Conservation (phyloP, 495 filamentous ascomycete species). For the Alectoria sarmentosa region DNA sequence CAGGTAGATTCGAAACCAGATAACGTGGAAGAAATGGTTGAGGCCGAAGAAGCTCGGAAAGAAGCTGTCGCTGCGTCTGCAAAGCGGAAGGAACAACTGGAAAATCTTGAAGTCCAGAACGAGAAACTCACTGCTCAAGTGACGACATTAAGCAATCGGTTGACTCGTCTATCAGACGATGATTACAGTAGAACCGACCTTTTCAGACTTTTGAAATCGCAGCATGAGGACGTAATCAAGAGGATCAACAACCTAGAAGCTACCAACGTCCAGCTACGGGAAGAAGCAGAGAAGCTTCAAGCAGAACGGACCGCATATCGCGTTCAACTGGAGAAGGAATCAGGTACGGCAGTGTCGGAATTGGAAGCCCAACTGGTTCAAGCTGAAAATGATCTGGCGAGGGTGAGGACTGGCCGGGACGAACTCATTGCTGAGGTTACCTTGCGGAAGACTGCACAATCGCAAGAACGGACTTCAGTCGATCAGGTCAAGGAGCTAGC, state of each 20-base stretch:
- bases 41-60: conserved; percentile 61
- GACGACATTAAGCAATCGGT: conserved; percentile 58
- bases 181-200: conserved; percentile 88
- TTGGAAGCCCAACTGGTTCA: conserved; percentile 72
- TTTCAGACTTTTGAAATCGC: conserved; percentile 82
- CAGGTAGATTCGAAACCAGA: conserved; percentile 44
- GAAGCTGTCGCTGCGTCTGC: conserved; percentile 65
- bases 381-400: conserved; percentile 75
- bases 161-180: conserved; percentile 64
- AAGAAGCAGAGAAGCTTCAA: conserved; percentile 77
- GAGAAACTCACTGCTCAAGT: conserved; percentile 70
- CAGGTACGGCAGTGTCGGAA: conserved; percentile 59
- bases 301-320: conserved; percentile 79
- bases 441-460: conserved; percentile 71
- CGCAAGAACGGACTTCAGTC: conserved; percentile 60
- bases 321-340: conserved; percentile 69
- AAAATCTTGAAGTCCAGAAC: conserved; percentile 70
- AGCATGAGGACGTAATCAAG: conserved; percentile 87
- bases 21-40: conserved; percentile 43
- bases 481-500: conserved; percentile 73
- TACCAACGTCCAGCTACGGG: conserved; percentile 72
- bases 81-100: conserved; percentile 83
- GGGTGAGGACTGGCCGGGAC: conserved; percentile 75
- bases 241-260: conserved; percentile 88
- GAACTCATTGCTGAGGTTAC: conserved; percentile 73